Conservation (phyloP, 1,284 basidiomycete genomes). For the Anthracocystis walkeri region DNA sequence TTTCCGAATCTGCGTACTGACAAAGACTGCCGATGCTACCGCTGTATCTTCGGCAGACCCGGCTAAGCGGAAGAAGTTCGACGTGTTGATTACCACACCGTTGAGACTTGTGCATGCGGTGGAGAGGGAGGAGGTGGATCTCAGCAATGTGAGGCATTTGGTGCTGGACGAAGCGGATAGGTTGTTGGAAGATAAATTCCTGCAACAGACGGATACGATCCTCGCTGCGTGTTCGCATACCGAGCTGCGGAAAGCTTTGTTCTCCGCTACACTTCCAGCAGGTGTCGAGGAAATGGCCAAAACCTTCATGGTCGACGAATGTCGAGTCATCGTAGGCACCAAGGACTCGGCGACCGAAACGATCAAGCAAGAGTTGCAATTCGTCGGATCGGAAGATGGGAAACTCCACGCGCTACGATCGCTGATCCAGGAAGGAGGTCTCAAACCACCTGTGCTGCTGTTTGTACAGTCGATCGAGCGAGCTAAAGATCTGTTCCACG, state of each 20-base stretch:
- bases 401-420: constrained; percentile 84
- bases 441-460: constrained; percentile 90
- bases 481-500: constrained; percentile 87
- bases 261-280: constrained; percentile 93
- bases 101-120: constrained; percentile 65
- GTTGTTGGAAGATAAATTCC: constrained; percentile 86
- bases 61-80: constrained; percentile 51
- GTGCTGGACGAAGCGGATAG: constrained; percentile 68
- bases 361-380: constrained; percentile 86
- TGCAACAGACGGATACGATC: constrained; percentile 89
- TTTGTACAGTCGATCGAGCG: constrained; percentile 94
- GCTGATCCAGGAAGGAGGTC: constrained; percentile 80
- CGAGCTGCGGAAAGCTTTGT: constrained; percentile 84
- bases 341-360: constrained; percentile 84
- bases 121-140: constrained; percentile 60
- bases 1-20: constrained; percentile 61
- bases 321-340: constrained; percentile 60
- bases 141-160: constrained; percentile 56
- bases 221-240: constrained; percentile 82
- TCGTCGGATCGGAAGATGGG: constrained; percentile 90
- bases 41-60: constrained; percentile 26
- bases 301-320: constrained; percentile 76
- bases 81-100: constrained; percentile 66
- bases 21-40: constrained; percentile 44
- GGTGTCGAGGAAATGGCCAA: constrained; percentile 87